phyloP scores from a whole-genome alignment of 129 eudicot species.

The Oenanthe sinensis region DNA sequence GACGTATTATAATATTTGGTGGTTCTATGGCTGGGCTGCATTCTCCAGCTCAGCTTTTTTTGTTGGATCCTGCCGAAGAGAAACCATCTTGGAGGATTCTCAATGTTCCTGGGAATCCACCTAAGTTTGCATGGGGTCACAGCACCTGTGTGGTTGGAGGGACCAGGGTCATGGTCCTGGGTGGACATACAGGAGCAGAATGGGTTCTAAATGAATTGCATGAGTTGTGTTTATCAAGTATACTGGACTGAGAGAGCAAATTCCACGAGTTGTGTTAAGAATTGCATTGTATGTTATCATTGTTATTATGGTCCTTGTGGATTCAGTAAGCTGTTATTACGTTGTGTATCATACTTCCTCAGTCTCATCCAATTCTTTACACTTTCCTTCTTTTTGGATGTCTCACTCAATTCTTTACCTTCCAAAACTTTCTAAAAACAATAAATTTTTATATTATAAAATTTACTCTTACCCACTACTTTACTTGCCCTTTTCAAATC shows the following conservation, averaged over 20 bases:
- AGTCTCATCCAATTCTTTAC: too few species aligned
- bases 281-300: slow-evolving; percentile 19
- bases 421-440: too few species aligned
- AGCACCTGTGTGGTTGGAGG: slow-evolving; percentile 90
- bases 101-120: slow-evolving; percentile 73
- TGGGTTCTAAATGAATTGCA: slow-evolving; percentile 87
- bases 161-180: slow-evolving; percentile 76
- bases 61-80: slow-evolving; percentile 75
- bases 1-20: slow-evolving; percentile 73
- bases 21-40: slow-evolving; percentile 85
- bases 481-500: too few species aligned
- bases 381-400: too few species aligned
- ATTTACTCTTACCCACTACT: too few species aligned
- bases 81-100: slow-evolving; percentile 73
- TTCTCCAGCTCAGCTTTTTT: slow-evolving; percentile 74
- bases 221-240: slow-evolving; percentile 73
- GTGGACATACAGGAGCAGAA: slow-evolving; percentile 85
- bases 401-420: too few species aligned
- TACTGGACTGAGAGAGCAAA: slow-evolving; percentile 50
- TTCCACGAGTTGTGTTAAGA: background rate
- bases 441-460: too few species aligned
- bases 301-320: background rate
- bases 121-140: slow-evolving; percentile 89
- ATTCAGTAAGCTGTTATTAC: background rate
- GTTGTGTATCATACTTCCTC: too few species aligned